Percentiles rank a stretch among this genome's conserved stretches.
phyloP scores from a whole-genome alignment of 164 flowering plant species.

The Vitis riparia region DNA sequence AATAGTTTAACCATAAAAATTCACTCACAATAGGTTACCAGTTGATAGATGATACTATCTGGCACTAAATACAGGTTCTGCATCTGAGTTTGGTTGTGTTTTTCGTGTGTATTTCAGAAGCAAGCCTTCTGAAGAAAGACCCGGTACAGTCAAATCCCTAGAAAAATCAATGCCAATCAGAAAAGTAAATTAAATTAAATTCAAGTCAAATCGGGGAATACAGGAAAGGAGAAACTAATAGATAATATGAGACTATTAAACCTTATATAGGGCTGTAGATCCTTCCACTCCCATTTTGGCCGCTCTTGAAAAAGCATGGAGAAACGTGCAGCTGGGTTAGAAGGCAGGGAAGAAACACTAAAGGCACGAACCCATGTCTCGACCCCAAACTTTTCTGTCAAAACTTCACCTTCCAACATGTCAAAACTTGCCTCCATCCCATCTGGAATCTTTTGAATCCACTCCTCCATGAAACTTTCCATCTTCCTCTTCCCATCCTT shows the following conservation, averaged over 20 bases:
- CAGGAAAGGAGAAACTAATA: neutral
- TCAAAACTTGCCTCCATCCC: conserved; percentile 69
- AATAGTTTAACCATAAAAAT: neutral
- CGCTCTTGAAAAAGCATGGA: conserved; percentile 64
- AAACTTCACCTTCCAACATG: conserved; percentile 90
- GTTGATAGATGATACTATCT: conserved; percentile 39
- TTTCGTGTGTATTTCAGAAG: conserved; percentile 92
- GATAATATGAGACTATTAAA: conserved; percentile 13
- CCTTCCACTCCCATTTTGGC: conserved; percentile 87
- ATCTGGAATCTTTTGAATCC: conserved; percentile 60
- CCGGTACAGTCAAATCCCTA: conserved; percentile 88
- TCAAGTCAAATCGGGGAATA: neutral
- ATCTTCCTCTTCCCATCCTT: conserved; percentile 64
- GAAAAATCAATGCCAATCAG: conserved; percentile 3
- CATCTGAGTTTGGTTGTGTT: conserved; percentile 67
- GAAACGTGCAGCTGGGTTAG: conserved; percentile 74
- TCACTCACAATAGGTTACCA: conserved; percentile 1
- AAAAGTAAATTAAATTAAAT: neutral
- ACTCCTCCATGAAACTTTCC: conserved; percentile 71
- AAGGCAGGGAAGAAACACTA: conserved; percentile 71
- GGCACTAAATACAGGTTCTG: conserved; percentile 77
- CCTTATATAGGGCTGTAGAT: conserved; percentile 88
- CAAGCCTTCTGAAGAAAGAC: conserved; percentile 83
- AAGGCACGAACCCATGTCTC: conserved; percentile 73
- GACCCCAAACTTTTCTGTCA: conserved; percentile 71